A percentile compares a stretch with the other conserved stretches of the same genome.
These are phyloP conservation scores for Pseudozyma pruni DNA, from an alignment of 1,284 basidiomycete species.

Conservation along the genomic window DNA sequence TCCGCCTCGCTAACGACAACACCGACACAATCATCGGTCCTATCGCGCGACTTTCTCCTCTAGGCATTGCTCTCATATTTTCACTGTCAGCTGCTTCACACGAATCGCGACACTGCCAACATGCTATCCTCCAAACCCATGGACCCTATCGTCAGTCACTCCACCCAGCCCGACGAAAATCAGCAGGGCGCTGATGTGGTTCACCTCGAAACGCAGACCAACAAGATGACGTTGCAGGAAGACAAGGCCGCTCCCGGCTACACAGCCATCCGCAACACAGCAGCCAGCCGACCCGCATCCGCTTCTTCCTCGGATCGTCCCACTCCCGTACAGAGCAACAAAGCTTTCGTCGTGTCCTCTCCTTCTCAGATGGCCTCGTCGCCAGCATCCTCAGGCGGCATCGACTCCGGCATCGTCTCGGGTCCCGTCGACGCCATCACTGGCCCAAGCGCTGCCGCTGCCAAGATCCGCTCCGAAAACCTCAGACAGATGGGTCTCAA, in stretches of 20 bases:
- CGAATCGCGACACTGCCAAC: not conserved
- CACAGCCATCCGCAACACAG: slow-evolving; percentile 22
- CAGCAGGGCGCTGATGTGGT: slow-evolving; percentile 26
- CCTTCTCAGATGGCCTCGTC: slow-evolving; percentile 28
- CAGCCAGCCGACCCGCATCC: slow-evolving; percentile 3
- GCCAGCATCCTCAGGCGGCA: slow-evolving; percentile 6
- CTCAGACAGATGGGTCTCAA: slow-evolving; percentile 41
- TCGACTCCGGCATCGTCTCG: slow-evolving; percentile 21
- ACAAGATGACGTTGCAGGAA: slow-evolving; percentile 49
- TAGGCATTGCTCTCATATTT: too few relatives aligned
- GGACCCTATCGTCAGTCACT: slow-evolving; percentile 48
- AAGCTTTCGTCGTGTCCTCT: slow-evolving; percentile 14
- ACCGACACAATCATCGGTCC: too few relatives aligned
- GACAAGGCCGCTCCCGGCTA: slow-evolving; percentile 50
- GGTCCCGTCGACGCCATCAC: slow-evolving; percentile 39
- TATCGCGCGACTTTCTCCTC: too few relatives aligned
- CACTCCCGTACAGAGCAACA: slow-evolving; percentile 5
- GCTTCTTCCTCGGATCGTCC: slow-evolving; percentile 10
- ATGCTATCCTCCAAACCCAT: slow-evolving; percentile 59
- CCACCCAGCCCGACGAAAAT: slow-evolving; percentile 19
- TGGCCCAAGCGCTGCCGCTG: slow-evolving; percentile 38
- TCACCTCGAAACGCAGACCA: slow-evolving; percentile 39
- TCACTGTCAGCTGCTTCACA: slow-evolving; percentile 7
- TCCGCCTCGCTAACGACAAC: too few relatives aligned
- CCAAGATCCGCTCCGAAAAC: slow-evolving; percentile 38